phyloP scores from a whole-genome alignment of 2,329 filamentous ascomycete species.

The Venturia oleaginea region DNA sequence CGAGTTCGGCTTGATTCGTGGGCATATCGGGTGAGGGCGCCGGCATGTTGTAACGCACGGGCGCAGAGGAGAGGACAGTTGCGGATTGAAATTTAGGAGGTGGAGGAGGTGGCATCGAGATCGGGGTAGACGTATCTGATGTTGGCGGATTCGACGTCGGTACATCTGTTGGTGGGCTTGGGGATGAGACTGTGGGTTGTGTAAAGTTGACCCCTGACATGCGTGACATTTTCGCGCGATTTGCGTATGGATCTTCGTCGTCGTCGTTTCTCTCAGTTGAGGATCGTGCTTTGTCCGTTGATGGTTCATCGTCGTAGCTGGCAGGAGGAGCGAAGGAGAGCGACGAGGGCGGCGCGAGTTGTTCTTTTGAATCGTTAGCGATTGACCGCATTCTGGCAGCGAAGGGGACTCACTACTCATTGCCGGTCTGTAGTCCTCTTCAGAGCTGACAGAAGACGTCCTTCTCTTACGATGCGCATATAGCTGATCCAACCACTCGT shows the following conservation, averaged over 20 bases:
- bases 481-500: slow-evolving; percentile 76
- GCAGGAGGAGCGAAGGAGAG: slow-evolving; percentile 44
- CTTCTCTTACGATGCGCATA: slow-evolving; percentile 56
- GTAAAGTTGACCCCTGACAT: slow-evolving; percentile 16
- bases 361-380: slow-evolving; percentile 24
- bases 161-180: slow-evolving; percentile 10
- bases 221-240: slow-evolving; percentile 49
- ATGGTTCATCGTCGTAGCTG: slow-evolving; percentile 26
- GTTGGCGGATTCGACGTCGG: slow-evolving; percentile 13
- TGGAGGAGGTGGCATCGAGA: slow-evolving; percentile 15
- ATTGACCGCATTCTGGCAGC: neutral
- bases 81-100: slow-evolving; percentile 26
- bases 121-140: slow-evolving; percentile 10
- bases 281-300: slow-evolving; percentile 43
- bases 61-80: slow-evolving; percentile 66
- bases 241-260: slow-evolving; percentile 61
- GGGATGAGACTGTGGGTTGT: slow-evolving; percentile 10
- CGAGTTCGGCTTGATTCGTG: slow-evolving; percentile 43
- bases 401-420: slow-evolving; percentile 15
- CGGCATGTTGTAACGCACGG: slow-evolving; percentile 59
- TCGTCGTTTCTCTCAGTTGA: slow-evolving; percentile 42
- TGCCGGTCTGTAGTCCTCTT: slow-evolving; percentile 8
- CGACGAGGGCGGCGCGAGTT: slow-evolving; percentile 41
- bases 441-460: slow-evolving; percentile 18
- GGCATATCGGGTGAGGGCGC: slow-evolving; percentile 43